Evolutionary conservation across 1,284 basidiomycete species (phyloP), one percentile per base, ranked within the genome.

Genomic region (Cystobasidium slooffiae): DNA sequence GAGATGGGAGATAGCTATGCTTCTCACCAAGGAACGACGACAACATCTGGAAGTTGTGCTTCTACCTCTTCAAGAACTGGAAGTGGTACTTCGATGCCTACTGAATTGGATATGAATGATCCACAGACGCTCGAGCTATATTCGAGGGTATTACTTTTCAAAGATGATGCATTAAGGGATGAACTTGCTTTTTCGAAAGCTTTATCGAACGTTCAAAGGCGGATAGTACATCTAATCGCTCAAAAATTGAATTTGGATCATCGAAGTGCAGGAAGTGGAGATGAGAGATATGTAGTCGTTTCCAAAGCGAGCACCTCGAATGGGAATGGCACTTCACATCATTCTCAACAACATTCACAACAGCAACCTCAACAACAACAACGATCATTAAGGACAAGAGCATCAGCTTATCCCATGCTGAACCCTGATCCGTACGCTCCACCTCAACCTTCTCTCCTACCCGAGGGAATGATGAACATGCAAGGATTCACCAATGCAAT

Each of bases 81-180:
- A 6, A 61, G 73, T n/a, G 65, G 56, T 8, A 56, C 47, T 4
- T 66, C 70, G 6, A 24, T 77, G 83, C 83, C 52, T 56, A 76
- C 63, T 74, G 91, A 92, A 82, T 87, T 99, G 70, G 96, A 99
- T 83, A 86, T 99, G 79, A 98, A 99, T 81, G 96, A 99, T 82
- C 90, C 95, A 0, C 89, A 90, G 46, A 96, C 94, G 9, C 86
- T 99, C 77, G 94, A 98, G 82, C 97, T 99, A 79, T 99, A 98
- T 82, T 98, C 96, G 72, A 88, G 95, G 77, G 93, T 98, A 72
- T 85, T 98, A 59, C 87, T 98, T 53, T 99, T 99, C 89, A 97
- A 97, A 84, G 95, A 97, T 80, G 96, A 99, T 82, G 90, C 88
- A 77, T 95, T 99, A 92, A 88, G 97, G 44, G 96, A 99, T 80